These are phyloP conservation scores for Boletus reticuloceps DNA, from an alignment of 768 basidiomycete species.

Conservation along the genomic window DNA sequence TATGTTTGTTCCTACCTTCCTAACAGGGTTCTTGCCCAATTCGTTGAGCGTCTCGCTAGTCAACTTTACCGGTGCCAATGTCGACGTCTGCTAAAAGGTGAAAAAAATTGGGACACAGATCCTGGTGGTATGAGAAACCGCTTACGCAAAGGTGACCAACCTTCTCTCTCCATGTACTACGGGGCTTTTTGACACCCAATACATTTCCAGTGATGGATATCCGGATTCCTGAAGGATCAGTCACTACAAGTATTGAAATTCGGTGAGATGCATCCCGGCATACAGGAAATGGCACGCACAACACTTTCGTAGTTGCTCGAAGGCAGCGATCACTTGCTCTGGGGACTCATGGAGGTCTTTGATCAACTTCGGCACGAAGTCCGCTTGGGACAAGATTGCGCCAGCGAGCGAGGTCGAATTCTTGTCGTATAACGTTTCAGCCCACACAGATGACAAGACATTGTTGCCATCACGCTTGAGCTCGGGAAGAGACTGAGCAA, in stretches of 20 bases:
- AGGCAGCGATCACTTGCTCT: conserved; percentile 63
- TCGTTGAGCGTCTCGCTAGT: conserved; percentile 67
- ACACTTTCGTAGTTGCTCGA: conserved; percentile 68
- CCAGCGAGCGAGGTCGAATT: conserved; percentile 66
- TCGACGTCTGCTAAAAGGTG: conserved; percentile 37
- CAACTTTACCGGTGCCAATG: conserved; percentile 65
- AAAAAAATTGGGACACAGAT: too few relatives aligned
- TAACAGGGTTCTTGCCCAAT: conserved; percentile 69
- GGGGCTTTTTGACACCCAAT: conserved; percentile 63
- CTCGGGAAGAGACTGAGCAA: conserved; percentile 86
- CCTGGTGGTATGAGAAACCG: conserved; percentile 20
- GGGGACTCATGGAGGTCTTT: conserved; percentile 73
- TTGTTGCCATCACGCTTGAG: conserved; percentile 86
- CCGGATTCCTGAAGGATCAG: conserved; percentile 76
- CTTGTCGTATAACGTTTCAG: conserved; percentile 63
- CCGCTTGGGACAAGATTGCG: conserved; percentile 68
- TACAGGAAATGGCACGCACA: conserved; percentile 44
- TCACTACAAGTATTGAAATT: conserved; percentile 49
- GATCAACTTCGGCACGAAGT: conserved; percentile 75
- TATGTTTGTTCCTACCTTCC: conserved; percentile 48
- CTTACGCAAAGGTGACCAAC: conserved; percentile 60
- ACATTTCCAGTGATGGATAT: conserved; percentile 92
- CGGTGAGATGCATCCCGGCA: not conserved
- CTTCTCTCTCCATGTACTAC: conserved; percentile 69
- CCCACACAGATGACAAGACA: conserved; percentile 71